Evolutionary conservation across 192 early-diverging fungal genomes (phyloP).

Genomic region (Chytriomyces sp.): DNA sequence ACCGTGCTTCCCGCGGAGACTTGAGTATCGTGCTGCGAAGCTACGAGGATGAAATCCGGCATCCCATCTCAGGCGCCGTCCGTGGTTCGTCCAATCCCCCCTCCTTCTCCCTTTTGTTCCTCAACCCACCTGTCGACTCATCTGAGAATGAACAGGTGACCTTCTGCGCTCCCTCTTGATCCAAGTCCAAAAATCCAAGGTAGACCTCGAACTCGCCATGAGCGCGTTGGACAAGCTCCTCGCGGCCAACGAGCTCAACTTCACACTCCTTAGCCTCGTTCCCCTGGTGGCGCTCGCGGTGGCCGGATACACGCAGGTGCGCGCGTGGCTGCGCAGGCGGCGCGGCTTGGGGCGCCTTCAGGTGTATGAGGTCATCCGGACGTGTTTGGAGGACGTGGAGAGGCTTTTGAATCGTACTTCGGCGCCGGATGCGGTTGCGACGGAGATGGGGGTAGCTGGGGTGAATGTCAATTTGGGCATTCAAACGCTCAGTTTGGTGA

Average conservation of each 20-base stretch:
- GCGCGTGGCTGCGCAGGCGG: constrained; percentile 40
- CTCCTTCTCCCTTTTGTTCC: constrained; percentile 6
- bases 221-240: constrained; percentile 89
- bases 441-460: not conserved
- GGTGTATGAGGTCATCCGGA: constrained; percentile 51
- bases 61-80: constrained; percentile 36
- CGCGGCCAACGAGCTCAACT: constrained; percentile 93
- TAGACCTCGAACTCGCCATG: constrained; percentile 90
- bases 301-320: constrained; percentile 45
- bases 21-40: constrained; percentile 74
- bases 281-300: constrained; percentile 69
- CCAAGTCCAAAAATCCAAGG: constrained; percentile 89
- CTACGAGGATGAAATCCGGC: constrained; percentile 79
- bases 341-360: constrained; percentile 44
- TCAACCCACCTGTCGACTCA: constrained; percentile 40
- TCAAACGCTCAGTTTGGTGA: constrained; percentile 32
- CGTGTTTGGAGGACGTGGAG: constrained; percentile 58
- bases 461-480: not conserved
- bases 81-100: not conserved
- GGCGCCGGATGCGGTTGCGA: not conserved
- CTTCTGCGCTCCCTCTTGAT: constrained; percentile 52
- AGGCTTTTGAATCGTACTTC: constrained; percentile 52
- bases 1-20: constrained; percentile 74
- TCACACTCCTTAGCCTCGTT: constrained; percentile 81
- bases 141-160: constrained; percentile 28